Evolutionary conservation across 345 rosid genomes (phyloP), one percentile per base, ranked within the genome.

Genomic region (Salix koriyanagi): DNA sequence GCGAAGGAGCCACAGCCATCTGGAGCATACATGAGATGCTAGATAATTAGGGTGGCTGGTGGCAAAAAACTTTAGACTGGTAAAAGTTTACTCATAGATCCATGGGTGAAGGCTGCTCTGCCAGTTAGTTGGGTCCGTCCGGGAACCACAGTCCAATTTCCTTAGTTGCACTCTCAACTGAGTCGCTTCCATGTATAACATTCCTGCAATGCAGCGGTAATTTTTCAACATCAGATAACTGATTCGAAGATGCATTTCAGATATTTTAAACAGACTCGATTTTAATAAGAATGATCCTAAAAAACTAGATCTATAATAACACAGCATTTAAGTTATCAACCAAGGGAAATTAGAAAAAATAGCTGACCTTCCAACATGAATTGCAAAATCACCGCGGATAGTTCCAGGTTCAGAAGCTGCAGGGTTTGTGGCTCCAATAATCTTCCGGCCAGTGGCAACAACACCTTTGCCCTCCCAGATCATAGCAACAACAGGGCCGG

Each of bases 381-480:
- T 88, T 0, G 98, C 96, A 56, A 78, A 91, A 74, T 93, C 98
- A 7, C 99, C 99, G 69, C 99, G 96, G 82, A 96, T 96, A 48
- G 99, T 96, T 79, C 98, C 97, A 13, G 99, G 96, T 60, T 92
- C 97, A 66, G 98, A 86, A 0, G 87, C 90, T 0, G 97, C 89
- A 34, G 99, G 99, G 86, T 96, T 96, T 44, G 99, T 96, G n/a
- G 96, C 99, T 67, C 99, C 99, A 58, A 96, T 96, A 21, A 96
- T 90, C 84, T 87, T 93, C 61, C 99, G 84, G 11, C 98, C 98
- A 0, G 98, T 96, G n/a, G 80, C 18, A 12, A 96, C 99, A 67
- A 91, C 94, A 41, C 83, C 84, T 88, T 93, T 93, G 16, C 99
- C 98, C 83, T 96, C 97, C 99, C 99, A 96, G 72, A 92, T 70